A percentile compares a stretch with the other conserved stretches of the same genome.
These are phyloP conservation scores for Tulasnella sp. DNA, from an alignment of 768 basidiomycete genomes.

Conservation along the genomic window DNA sequence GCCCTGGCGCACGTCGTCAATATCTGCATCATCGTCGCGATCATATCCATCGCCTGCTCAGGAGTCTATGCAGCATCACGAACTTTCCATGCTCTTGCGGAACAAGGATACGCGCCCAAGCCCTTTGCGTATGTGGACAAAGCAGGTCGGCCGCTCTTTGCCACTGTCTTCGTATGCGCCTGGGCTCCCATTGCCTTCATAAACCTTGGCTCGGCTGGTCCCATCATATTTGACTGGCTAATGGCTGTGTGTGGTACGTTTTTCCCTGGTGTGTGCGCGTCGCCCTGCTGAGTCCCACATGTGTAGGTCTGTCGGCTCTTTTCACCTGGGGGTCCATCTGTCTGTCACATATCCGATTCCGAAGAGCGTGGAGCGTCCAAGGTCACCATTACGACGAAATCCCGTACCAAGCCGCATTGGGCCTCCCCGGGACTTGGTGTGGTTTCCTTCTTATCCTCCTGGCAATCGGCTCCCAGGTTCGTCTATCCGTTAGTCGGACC, in stretches of 20 bases:
- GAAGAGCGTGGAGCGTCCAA: conserved; percentile 44
- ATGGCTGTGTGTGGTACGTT: neutral
- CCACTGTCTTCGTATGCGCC: conserved; percentile 24
- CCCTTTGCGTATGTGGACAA: conserved; percentile 53
- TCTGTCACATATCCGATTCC: conserved; percentile 46
- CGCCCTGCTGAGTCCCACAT: conserved; percentile 45
- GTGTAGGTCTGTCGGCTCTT: conserved; percentile 45
- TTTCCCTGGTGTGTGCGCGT: neutral
- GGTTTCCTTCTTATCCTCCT: conserved; percentile 4
- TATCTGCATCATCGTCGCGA: conserved; percentile 52
- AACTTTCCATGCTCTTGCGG: conserved; percentile 48
- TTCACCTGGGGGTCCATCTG: conserved; percentile 55
- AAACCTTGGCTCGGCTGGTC: conserved; percentile 25
- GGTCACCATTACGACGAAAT: conserved; percentile 40
- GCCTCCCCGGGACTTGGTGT: conserved; percentile 24
- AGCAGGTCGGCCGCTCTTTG: conserved; percentile 50
- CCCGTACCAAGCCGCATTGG: conserved; percentile 33
- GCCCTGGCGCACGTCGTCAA: conserved; percentile 52
- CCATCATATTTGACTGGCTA: conserved; percentile 38
- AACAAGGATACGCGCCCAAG: conserved; percentile 49
- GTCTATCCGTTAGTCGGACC: neutral
- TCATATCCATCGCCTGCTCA: conserved; percentile 50
- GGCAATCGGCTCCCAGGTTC: neutral
- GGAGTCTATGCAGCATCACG: conserved; percentile 56
- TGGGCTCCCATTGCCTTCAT: conserved; percentile 24